These are phyloP conservation scores for Westerdykella ornata DNA, from an alignment of 2,329 filamentous ascomycete genomes.

Conservation along the genomic window DNA sequence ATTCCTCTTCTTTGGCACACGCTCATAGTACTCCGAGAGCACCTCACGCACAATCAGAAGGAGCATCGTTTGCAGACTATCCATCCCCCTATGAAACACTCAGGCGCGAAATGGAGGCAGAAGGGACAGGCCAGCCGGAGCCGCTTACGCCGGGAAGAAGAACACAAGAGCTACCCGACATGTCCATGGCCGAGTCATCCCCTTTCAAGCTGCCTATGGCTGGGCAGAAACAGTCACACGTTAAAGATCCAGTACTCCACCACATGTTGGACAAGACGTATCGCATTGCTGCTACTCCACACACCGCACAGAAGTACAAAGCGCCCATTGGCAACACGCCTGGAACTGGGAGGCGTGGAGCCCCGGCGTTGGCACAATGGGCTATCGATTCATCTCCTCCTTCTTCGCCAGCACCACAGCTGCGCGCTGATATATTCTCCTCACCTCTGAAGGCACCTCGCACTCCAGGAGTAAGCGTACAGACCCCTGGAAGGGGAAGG, in stretches of 20 bases:
- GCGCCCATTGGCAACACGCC: conserved; percentile 36
- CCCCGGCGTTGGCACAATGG: conserved; percentile 20
- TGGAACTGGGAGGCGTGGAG: conserved; percentile 25
- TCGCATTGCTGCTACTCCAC: conserved; percentile 84
- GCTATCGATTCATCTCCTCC: conserved; percentile 44
- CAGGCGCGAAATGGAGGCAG: conserved; percentile 56
- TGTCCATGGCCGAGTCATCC: conserved; percentile 43
- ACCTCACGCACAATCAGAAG: conserved; percentile 20
- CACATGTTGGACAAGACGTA: conserved; percentile 94
- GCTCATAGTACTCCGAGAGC: conserved; percentile 56
- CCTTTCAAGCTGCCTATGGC: conserved; percentile 45
- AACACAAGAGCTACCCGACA: conserved; percentile 35
- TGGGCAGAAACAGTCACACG: conserved; percentile 28
- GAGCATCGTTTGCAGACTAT: conserved; percentile 54
- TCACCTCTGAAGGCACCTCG: conserved; percentile 60
- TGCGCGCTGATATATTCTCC: conserved; percentile 80
- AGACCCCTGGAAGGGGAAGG: conserved; percentile 54
- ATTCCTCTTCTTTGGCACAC: conserved; percentile 48
- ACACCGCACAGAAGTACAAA: conserved; percentile 51
- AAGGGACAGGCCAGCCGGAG: conserved; percentile 23
- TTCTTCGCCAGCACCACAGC: conserved; percentile 63
- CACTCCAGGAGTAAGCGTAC: conserved; percentile 78
- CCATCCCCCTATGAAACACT: conserved; percentile 72
- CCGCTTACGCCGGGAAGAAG: conserved; percentile 34
- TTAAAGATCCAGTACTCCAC: conserved; percentile 75